phyloP scores from a whole-genome alignment of 148 eudicot genomes.

The Bassia scoparia region DNA sequence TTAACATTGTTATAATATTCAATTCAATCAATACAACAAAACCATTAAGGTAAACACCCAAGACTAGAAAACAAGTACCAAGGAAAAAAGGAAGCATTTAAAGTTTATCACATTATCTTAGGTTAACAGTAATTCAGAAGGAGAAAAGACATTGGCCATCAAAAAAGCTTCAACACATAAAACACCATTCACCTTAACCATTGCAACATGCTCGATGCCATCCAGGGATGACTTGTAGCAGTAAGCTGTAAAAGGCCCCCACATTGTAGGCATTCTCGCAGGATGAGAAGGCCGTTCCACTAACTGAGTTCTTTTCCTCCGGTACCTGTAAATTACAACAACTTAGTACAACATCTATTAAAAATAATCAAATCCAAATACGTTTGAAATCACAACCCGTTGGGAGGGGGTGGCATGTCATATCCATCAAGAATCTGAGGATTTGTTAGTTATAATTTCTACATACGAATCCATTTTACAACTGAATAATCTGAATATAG shows the following conservation, averaged over 20 bases:
- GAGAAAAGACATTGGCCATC: background rate
- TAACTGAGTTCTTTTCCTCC: conserved; percentile 71
- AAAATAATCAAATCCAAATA: background rate
- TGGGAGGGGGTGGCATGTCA: too few relatives aligned
- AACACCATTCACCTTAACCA: too few relatives aligned
- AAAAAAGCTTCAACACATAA: conserved; percentile 45
- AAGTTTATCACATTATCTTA: background rate
- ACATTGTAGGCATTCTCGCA: conserved; percentile 73
- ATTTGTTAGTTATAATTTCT: too few relatives aligned
- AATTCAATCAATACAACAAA: background rate
- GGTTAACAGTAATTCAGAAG: background rate
- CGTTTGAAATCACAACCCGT: too few relatives aligned
- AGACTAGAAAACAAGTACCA: background rate
- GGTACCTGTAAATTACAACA: conserved; percentile 47
- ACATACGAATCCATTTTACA: too few relatives aligned
- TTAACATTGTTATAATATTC: too few relatives aligned
- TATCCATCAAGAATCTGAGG: too few relatives aligned
- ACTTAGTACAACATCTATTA: background rate
- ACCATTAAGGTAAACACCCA: background rate
- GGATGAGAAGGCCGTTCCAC: conserved; percentile 70
- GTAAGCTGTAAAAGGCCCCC: conserved; percentile 83
- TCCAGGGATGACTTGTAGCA: conserved; percentile 74
- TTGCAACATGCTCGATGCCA: conserved; percentile 87
- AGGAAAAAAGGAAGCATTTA: background rate
- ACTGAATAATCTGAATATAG: too few relatives aligned